Evolutionary conservation across 371 early-diverging fungal species (phyloP).

Genomic region (Circinella umbellata): DNA sequence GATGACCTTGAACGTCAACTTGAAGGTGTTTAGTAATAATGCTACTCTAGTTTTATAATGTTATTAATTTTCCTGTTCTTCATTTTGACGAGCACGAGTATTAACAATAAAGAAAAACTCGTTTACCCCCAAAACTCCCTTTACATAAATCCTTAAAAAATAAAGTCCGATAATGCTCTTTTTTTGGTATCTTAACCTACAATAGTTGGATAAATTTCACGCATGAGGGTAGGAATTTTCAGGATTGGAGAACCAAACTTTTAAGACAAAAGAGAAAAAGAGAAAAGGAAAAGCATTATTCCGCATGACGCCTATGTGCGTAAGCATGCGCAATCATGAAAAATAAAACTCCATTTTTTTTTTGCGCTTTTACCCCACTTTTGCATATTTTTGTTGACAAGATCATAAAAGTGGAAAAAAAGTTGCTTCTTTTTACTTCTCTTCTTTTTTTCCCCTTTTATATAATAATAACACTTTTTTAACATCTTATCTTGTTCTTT

Average conservation of each 20-base stretch:
- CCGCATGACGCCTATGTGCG: constrained; percentile 8
- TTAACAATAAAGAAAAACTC: too few relatives aligned
- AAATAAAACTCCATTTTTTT: constrained; percentile 1
- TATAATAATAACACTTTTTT: too few relatives aligned
- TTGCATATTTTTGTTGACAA: background rate
- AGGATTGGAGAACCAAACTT: too few relatives aligned
- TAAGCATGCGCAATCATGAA: constrained; percentile 5
- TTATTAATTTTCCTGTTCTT: background rate
- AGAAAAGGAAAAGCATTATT: background rate
- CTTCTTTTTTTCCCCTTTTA: background rate
- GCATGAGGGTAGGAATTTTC: background rate
- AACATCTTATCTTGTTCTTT: too few relatives aligned
- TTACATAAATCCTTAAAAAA: background rate
- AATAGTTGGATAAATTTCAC: constrained; percentile 1
- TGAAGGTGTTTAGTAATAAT: constrained; percentile 37
- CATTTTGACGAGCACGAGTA: background rate
- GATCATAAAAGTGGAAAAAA: background rate
- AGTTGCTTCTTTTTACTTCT: background rate
- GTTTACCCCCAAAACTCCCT: background rate
- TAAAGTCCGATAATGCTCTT: background rate
- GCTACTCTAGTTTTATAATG: too few relatives aligned
- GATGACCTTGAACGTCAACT: constrained; percentile 48
- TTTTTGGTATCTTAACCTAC: too few relatives aligned
- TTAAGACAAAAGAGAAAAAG: too few relatives aligned
- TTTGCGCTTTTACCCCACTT: background rate